These are phyloP conservation scores for Fusarium setosum DNA, from an alignment of 2,329 filamentous ascomycete genomes.

Conservation along the genomic window DNA sequence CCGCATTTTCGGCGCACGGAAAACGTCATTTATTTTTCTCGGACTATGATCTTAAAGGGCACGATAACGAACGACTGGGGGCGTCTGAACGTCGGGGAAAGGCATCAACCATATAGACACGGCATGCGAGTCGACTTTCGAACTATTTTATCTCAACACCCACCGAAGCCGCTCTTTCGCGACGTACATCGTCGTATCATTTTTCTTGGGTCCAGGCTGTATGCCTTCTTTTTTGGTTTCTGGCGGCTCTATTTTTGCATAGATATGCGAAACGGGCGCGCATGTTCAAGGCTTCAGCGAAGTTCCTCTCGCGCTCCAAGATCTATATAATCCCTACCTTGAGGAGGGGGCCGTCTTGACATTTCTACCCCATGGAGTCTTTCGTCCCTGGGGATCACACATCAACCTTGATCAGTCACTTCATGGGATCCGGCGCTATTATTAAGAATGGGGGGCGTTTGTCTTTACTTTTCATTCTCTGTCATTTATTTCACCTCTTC, in stretches of 20 bases:
- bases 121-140: slow-evolving; percentile 42
- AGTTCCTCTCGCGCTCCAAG: not conserved
- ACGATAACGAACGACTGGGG: slow-evolving; percentile 40
- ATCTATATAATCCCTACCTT: slow-evolving; percentile 1
- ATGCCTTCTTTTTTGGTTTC: slow-evolving; percentile 24
- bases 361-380: slow-evolving; percentile 15
- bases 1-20: slow-evolving; percentile 48
- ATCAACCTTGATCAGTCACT: slow-evolving; percentile 24
- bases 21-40: slow-evolving; percentile 41
- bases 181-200: slow-evolving; percentile 14
- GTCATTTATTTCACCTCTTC: slow-evolving; percentile 16
- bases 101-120: slow-evolving; percentile 47
- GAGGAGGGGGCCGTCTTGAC: slow-evolving; percentile 5
- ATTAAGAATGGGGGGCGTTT: slow-evolving; percentile 40
- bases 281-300: not conserved
- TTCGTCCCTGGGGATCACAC: slow-evolving; percentile 33
- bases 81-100: slow-evolving; percentile 36
- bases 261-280: slow-evolving; percentile 7
- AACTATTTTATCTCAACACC: slow-evolving; percentile 29
- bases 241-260: slow-evolving; percentile 18
- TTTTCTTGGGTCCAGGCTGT: slow-evolving; percentile 30
- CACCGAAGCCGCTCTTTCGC: slow-evolving; percentile 33
- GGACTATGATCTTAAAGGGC: slow-evolving; percentile 37
- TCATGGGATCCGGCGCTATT: slow-evolving; percentile 45
- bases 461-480: slow-evolving; percentile 23